Evolutionary conservation across 2,329 filamentous ascomycete genomes (phyloP).

Genomic region (Fusarium buxicola): DNA sequence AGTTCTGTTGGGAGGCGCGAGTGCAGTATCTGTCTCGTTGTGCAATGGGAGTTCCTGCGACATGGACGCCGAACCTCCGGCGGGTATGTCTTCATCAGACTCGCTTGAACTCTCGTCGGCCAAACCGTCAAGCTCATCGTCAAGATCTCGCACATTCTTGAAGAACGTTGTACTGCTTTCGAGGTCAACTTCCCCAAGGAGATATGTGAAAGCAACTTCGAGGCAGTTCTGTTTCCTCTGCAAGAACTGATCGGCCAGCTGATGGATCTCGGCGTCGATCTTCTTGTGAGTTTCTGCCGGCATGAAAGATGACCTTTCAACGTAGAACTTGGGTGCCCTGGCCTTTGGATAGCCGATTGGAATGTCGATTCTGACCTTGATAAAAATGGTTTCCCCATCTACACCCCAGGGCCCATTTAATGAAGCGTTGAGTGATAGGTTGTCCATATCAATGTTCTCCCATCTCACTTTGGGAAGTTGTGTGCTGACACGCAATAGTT

Average conservation of each 20-base stretch:
- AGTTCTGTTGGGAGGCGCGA: constrained; percentile 63
- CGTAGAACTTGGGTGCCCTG: constrained; percentile 67
- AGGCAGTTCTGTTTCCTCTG: constrained; percentile 71
- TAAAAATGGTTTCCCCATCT: constrained; percentile 67
- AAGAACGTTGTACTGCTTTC: constrained; percentile 71
- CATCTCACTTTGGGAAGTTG: constrained; percentile 73
- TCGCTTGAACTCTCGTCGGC: constrained; percentile 87
- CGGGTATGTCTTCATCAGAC: constrained; percentile 71
- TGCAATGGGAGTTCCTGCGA: constrained; percentile 70
- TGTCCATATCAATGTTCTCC: constrained; percentile 74
- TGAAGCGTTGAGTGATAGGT: constrained; percentile 68
- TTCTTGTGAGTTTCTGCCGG: constrained; percentile 63
- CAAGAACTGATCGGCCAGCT: constrained; percentile 67
- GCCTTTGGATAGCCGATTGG: constrained; percentile 68
- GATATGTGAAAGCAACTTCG: constrained; percentile 70
- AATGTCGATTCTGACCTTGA: constrained; percentile 71
- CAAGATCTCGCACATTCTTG: constrained; percentile 72
- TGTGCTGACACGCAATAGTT: constrained; percentile 70
- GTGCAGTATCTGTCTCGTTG: constrained; percentile 64
- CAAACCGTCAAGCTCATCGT: constrained; percentile 66
- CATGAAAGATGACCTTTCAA: constrained; percentile 73
- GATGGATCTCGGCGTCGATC: constrained; percentile 66
- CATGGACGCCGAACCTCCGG: constrained; percentile 67
- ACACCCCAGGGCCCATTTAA: constrained; percentile 73
- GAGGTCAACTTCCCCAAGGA: constrained; percentile 72